Percentiles rank a stretch among this genome's conserved stretches.
phyloP scores from a whole-genome alignment of 2,329 filamentous ascomycete species.

The Aspergillus tubingensis region DNA sequence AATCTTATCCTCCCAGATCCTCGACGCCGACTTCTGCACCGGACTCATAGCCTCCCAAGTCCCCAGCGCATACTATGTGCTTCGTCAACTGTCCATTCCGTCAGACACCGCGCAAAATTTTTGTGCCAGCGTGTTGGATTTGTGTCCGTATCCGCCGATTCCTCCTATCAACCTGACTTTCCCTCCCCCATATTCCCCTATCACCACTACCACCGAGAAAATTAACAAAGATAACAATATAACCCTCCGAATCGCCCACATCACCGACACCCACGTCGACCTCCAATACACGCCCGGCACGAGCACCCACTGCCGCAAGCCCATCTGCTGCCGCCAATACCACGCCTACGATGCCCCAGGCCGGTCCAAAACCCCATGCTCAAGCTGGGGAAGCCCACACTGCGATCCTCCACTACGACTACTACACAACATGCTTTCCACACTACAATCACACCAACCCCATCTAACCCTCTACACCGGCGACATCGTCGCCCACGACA shows the following conservation, averaged over 20 bases:
- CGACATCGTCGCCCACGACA: slow-evolving; percentile 57
- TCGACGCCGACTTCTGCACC: slow-evolving; percentile 59
- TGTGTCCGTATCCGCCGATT: slow-evolving; percentile 55
- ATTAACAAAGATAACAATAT: no score
- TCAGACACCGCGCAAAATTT: slow-evolving; percentile 55
- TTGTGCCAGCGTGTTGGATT: slow-evolving; percentile 56
- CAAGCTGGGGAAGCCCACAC: slow-evolving; percentile 55
- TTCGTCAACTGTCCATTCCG: slow-evolving; percentile 51
- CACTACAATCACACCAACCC: slow-evolving; percentile 43
- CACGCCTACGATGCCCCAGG: slow-evolving; percentile 49
- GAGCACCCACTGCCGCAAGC: slow-evolving; percentile 59
- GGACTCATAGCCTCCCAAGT: slow-evolving; percentile 56
- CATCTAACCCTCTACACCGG: slow-evolving; percentile 62
- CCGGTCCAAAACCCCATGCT: slow-evolving; percentile 52
- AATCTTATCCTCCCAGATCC: slow-evolving; percentile 35
- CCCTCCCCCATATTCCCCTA: slow-evolving; percentile 38
- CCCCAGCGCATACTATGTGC: slow-evolving; percentile 53
- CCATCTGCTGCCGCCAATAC: slow-evolving; percentile 62
- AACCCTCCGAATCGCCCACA: slow-evolving; percentile 58
- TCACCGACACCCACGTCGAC: slow-evolving; percentile 63
- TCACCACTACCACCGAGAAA: neutral
- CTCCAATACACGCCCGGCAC: slow-evolving; percentile 56
- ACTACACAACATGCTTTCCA: slow-evolving; percentile 55
- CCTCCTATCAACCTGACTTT: slow-evolving; percentile 50
- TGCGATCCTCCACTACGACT: slow-evolving; percentile 56